Conservation (phyloP, 306 rosid genomes). For the Boehmeria nivea region DNA sequence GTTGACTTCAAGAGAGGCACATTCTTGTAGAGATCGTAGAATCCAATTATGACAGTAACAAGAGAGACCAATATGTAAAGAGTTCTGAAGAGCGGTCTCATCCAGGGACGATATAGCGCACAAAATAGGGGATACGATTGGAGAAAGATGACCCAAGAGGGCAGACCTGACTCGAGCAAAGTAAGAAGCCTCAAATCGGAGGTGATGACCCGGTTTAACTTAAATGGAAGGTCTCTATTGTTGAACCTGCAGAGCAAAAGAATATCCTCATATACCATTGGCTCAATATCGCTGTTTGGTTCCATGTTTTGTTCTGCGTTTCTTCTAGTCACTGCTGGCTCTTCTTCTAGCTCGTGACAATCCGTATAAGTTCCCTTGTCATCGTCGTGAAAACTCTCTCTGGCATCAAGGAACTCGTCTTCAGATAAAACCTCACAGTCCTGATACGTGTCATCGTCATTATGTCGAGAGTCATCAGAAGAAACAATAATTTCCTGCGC, state of each 20-base stretch:
- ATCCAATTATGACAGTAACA: conserved; percentile 12
- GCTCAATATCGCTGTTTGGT: not conserved
- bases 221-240: conserved; percentile 9
- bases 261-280: no score
- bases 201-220: conserved; percentile 5
- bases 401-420: conserved; percentile 5
- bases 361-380: not conserved
- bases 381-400: no score
- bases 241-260: conserved; percentile 11
- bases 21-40: conserved; percentile 19
- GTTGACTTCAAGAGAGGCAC: conserved; percentile 15
- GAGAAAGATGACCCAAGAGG: conserved; percentile 11
- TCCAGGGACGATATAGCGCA: conserved; percentile 15
- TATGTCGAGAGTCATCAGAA: not conserved
- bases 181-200: conserved; percentile 10
- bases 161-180: conserved; percentile 11
- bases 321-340: no score
- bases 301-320: not conserved
- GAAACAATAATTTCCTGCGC: not conserved
- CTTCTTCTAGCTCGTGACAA: conserved; percentile 1
- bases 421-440: not conserved
- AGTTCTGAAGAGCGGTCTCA: conserved; percentile 8
- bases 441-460: not conserved
- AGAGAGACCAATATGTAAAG: conserved; percentile 5
- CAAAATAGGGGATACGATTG: conserved; percentile 12